These are phyloP conservation scores for Cutaneotrichosporon curvatum DNA, from an alignment of 1,284 basidiomycete species.

Conservation along the genomic window DNA sequence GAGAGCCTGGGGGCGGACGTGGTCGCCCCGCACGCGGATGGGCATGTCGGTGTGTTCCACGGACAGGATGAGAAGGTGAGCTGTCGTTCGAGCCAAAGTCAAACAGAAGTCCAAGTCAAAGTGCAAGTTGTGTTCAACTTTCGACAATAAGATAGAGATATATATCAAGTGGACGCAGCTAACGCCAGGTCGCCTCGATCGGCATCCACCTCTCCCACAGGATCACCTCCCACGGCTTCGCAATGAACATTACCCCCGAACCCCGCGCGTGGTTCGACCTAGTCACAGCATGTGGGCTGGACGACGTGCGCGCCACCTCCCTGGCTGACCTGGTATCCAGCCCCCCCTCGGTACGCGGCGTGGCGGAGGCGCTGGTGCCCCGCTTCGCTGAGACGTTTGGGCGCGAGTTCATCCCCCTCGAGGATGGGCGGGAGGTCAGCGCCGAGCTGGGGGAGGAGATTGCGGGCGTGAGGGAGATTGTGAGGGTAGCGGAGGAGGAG, in stretches of 20 bases:
- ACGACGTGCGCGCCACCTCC: constrained; percentile 63
- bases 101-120: too few relatives aligned
- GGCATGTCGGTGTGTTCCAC: constrained; percentile 46
- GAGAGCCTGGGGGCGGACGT: constrained; percentile 25
- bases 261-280: constrained; percentile 76
- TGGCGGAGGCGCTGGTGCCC: constrained; percentile 28
- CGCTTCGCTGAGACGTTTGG: constrained; percentile 36
- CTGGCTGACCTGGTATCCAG: constrained; percentile 35
- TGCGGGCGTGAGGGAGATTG: constrained; percentile 21
- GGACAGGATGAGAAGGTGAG: constrained; percentile 42
- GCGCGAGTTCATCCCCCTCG: constrained; percentile 25
- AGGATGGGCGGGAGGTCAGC: background rate
- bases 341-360: constrained; percentile 19
- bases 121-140: background rate
- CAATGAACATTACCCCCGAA: constrained; percentile 79
- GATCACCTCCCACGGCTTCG: constrained; percentile 90
- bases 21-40: constrained; percentile 46
- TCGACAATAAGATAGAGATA: too few relatives aligned
- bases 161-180: too few relatives aligned
- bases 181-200: constrained; percentile 80
- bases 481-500: constrained; percentile 24
- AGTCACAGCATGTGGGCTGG: constrained; percentile 86
- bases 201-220: constrained; percentile 94
- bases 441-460: constrained; percentile 17
- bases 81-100: background rate